Conservation (phyloP, 75 land plant species). For the Pseudotsuga menziesii region DNA sequence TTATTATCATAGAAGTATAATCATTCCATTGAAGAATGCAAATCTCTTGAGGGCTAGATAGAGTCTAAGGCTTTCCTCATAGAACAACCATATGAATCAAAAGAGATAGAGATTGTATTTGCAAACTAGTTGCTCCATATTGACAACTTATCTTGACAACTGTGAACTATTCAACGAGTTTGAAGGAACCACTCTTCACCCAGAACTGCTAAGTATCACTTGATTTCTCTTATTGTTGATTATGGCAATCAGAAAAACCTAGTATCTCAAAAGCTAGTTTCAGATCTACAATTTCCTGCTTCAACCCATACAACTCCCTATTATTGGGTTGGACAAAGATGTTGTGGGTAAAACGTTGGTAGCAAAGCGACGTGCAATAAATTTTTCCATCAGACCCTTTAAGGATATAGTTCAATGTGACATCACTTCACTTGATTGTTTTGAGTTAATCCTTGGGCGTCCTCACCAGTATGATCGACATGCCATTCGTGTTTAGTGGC, state of each 20-base stretch:
- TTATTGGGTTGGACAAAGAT: not conserved
- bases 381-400: not conserved
- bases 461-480: not conserved
- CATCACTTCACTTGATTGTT: too few species aligned
- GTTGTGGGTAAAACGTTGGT: not conserved
- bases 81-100: not conserved
- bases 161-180: not conserved
- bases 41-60: not conserved
- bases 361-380: not conserved
- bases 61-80: not conserved
- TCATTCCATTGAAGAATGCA: not conserved
- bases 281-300: not conserved
- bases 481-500: not conserved
- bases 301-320: not conserved
- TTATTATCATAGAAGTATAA: not conserved
- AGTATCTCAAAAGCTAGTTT: not conserved
- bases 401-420: not conserved
- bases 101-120: not conserved
- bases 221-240: not conserved
- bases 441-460: too few species aligned
- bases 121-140: not conserved
- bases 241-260: not conserved
- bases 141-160: not conserved
- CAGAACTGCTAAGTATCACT: not conserved
- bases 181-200: not conserved